phyloP scores from a whole-genome alignment of 495 filamentous ascomycete genomes.

The Neurospora africana region DNA sequence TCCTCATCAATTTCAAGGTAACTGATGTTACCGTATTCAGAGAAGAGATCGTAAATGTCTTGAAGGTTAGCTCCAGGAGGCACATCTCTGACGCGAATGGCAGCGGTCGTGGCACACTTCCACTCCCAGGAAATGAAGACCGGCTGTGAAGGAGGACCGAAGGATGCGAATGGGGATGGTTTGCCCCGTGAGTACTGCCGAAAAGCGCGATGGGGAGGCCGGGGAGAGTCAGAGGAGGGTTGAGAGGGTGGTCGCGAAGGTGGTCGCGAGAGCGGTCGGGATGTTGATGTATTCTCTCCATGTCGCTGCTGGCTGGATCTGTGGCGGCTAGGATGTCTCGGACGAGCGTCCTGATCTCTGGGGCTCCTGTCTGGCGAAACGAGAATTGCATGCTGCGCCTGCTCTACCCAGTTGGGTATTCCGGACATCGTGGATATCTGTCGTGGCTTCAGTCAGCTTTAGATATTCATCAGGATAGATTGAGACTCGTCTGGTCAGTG shows the following conservation, averaged over 20 bases:
- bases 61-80: slow-evolving; percentile 12
- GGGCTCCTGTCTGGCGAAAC: not conserved
- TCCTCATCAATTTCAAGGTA: slow-evolving; percentile 25
- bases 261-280: slow-evolving; percentile 21
- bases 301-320: not conserved
- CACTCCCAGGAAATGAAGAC: slow-evolving; percentile 15
- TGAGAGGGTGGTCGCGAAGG: not conserved
- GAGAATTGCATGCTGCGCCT: not conserved
- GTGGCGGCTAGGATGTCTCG: not conserved
- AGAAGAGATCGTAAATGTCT: slow-evolving; percentile 19
- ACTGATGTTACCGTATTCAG: slow-evolving; percentile 18
- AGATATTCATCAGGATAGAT: not conserved
- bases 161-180: not conserved
- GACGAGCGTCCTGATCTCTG: not conserved
- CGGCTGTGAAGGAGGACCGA: not conserved
- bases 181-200: not conserved
- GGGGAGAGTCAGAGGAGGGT: not conserved
- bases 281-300: slow-evolving; percentile 16
- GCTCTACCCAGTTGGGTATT: not conserved
- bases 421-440: not conserved
- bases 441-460: not conserved
- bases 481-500: not conserved
- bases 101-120: slow-evolving; percentile 11
- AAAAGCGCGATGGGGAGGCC: not conserved
- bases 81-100: slow-evolving; percentile 17